Conservation (phyloP, 2,329 filamentous ascomycete genomes). For the Hortaea werneckii region DNA sequence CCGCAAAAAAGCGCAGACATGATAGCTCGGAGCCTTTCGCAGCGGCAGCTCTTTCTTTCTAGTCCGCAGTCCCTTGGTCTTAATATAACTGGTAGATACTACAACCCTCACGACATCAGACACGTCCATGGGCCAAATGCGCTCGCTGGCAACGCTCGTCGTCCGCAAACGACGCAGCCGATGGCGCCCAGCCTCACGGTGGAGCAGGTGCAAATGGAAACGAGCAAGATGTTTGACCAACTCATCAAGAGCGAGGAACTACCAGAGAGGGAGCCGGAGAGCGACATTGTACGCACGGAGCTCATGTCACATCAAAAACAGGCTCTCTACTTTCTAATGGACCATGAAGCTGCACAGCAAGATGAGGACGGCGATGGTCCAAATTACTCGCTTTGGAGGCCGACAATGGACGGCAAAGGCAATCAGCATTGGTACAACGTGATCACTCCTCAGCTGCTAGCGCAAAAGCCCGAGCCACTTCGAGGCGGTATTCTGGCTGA, state of each 20-base stretch:
- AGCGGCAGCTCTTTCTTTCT: conserved; percentile 55
- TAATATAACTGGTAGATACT: conserved; percentile 52
- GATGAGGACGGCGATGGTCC: conserved; percentile 39
- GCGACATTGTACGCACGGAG: conserved; percentile 50
- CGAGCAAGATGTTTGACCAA: conserved; percentile 76
- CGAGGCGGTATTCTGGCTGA: conserved; percentile 41
- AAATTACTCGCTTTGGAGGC: conserved; percentile 71
- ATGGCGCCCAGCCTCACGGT: conserved; percentile 50
- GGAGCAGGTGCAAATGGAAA: conserved; percentile 78
- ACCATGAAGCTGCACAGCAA: conserved; percentile 59
- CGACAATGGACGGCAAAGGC: conserved; percentile 46
- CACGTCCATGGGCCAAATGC: conserved; percentile 8
- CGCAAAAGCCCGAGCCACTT: conserved; percentile 25
- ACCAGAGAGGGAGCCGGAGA: conserved; percentile 58
- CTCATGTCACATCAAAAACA: conserved; percentile 83
- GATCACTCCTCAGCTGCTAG: conserved; percentile 59
- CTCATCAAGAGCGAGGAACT: conserved; percentile 67
- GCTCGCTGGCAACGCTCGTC: conserved; percentile 2
- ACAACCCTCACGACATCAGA: conserved; percentile 60
- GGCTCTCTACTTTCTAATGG: conserved; percentile 75
- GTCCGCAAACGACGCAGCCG: conserved; percentile 5
- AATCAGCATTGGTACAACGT: conserved; percentile 65
- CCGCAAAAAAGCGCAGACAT: conserved; percentile 53
- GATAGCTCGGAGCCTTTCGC: conserved; percentile 59
- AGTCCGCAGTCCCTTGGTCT: conserved; percentile 39